These are phyloP conservation scores for Rhododendron kiyosumense DNA, from an alignment of 148 eudicot species.

Conservation along the genomic window DNA sequence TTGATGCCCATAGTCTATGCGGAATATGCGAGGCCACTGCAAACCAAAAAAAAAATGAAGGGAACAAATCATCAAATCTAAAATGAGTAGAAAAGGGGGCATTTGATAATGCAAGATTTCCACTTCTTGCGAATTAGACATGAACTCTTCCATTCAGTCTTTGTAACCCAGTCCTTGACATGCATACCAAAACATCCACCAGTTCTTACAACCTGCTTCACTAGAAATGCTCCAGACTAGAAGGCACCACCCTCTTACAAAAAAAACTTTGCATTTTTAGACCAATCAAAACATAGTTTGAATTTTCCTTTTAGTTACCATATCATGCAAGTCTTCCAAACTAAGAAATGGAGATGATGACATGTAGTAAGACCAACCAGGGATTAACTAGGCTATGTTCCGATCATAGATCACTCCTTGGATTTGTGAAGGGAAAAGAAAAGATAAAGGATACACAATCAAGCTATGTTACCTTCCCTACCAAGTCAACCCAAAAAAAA, in stretches of 20 bases:
- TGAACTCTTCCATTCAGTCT: neutral
- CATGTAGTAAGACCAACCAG: slow-evolving; percentile 2
- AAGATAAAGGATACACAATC: neutral
- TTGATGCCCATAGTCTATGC: slow-evolving; percentile 96
- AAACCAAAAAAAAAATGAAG: neutral
- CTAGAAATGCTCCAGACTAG: neutral
- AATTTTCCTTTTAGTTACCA: neutral
- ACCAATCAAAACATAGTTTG: neutral
- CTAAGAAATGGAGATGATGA: neutral
- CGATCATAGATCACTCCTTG: neutral
- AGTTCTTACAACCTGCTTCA: neutral
- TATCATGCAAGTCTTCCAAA: neutral
- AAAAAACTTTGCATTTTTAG: neutral
- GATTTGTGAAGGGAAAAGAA: neutral
- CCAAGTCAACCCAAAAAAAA: neutral
- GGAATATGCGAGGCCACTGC: slow-evolving; percentile 99
- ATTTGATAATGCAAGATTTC: neutral
- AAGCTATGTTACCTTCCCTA: neutral
- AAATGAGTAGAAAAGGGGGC: neutral
- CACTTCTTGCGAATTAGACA: neutral
- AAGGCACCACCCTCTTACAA: neutral
- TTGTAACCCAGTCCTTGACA: neutral
- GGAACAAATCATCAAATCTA: neutral
- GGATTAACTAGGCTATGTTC: neutral
- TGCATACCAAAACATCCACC: neutral